These are phyloP conservation scores for Sarocladium strictum DNA, from an alignment of 2,329 filamentous ascomycete genomes.

Conservation along the genomic window DNA sequence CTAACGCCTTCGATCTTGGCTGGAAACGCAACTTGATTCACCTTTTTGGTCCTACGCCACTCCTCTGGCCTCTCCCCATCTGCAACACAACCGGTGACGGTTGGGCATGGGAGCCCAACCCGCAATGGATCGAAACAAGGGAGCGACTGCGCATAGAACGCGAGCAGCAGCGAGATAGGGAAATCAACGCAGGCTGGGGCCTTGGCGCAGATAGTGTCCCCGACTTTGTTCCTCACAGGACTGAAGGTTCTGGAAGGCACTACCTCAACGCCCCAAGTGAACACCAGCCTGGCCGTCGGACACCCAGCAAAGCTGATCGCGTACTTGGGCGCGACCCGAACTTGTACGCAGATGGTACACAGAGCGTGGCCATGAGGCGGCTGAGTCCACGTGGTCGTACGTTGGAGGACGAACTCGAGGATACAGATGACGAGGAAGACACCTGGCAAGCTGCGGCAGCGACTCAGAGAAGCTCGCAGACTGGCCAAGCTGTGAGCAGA, in stretches of 20 bases:
- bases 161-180: slow-evolving; percentile 54
- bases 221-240: background rate
- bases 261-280: slow-evolving; percentile 14
- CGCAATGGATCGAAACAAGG: slow-evolving; percentile 68
- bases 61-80: slow-evolving; percentile 75
- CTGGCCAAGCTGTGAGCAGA: slow-evolving; percentile 21
- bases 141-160: slow-evolving; percentile 55
- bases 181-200: slow-evolving; percentile 65
- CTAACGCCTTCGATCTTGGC: slow-evolving; percentile 90
- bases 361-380: slow-evolving; percentile 39
- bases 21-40: slow-evolving; percentile 73
- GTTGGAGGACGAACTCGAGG: slow-evolving; percentile 35
- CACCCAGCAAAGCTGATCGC: slow-evolving; percentile 52
- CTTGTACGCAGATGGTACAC: slow-evolving; percentile 44
- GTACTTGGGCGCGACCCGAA: slow-evolving; percentile 52
- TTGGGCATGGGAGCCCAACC: slow-evolving; percentile 87
- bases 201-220: slow-evolving; percentile 20
- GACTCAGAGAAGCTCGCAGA: slow-evolving; percentile 18
- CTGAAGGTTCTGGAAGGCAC: slow-evolving; percentile 20
- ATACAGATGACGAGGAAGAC: slow-evolving; percentile 31
- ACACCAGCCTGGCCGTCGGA: slow-evolving; percentile 24
- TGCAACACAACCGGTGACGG: slow-evolving; percentile 86
- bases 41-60: slow-evolving; percentile 68
- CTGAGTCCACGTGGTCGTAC: slow-evolving; percentile 40
- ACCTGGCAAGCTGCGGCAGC: slow-evolving; percentile 21